Base-by-base conservation (phyloP, 495 filamentous ascomycete species). In the Penicillium atrosanguineum region DNA sequence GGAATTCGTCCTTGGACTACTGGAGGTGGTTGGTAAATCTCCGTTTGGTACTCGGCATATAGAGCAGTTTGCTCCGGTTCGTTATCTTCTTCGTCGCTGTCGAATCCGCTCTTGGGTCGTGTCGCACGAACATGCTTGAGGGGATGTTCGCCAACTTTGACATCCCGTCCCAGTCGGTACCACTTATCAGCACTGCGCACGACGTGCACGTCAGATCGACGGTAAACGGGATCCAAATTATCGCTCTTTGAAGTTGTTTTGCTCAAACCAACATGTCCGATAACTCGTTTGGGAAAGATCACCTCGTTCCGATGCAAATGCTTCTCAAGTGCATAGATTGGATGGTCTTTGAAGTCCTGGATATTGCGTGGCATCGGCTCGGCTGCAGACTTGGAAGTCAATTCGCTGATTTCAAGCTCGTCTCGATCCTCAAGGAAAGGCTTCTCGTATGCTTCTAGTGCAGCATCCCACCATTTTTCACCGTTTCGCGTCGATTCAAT, bases 311-410 rank as follows among this genome's bases (percentile, higher is more conserved):
- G 79, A 44, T 82, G 84, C n/a, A 99, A 70, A 72, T 97, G 91
- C 41, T 95, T 78, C 59, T 96, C 88, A 0, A 99, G 79, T 2
- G 89, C 91, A 61, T 92, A 97, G 42, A 89, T 70, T 0, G 95
- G 95, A 69, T 99, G 94, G 59, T 88, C 85, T 64, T 95, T 96
- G 70, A 97, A 95, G 61, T 97, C 93, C 41, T 85, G 82, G 16
- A 97, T 82, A 57, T 91, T 96, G 41, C 84, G 82, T 6, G 94
- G 94, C 85, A 99, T 91, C 5, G 88, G 87, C 62, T 99, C 94
- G 11, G 78, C 74, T 0, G 84, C 83, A 51, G 89, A 86, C 52
- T 80, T 82, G 7, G 80, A 78, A 0, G 82, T 77, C 4, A 98
- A 71, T 59, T 95, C 91, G 9, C 77, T 84, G 26, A 87, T 77